Base-by-base conservation (phyloP, 768 basidiomycete genomes). In the Imleria badia region DNA sequence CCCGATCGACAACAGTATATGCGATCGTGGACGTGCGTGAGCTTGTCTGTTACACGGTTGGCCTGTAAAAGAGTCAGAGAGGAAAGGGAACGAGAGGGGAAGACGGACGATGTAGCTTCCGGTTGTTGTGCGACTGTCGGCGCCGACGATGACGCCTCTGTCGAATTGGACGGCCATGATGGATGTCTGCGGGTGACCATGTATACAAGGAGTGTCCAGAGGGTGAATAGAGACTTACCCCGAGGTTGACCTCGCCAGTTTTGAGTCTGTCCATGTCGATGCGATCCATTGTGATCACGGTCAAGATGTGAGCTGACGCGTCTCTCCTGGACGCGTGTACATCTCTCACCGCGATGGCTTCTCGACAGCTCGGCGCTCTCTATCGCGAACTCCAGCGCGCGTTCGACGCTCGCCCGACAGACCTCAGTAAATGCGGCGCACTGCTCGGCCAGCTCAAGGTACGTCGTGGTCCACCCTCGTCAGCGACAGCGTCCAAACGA, bases 1-100 rank as follows among this genome's bases (percentile, higher is more conserved):
- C 97, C 97, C 40, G 94, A 97, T 55, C 97, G 89, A 82, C 97
- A 99, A 72, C 97, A 99, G 74, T 98, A 99, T 72, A 98, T 91
- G 62, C 94, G 92, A 75, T 99, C 97, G 72, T 98, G 94, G 62
- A 99, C 81, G 69, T 91, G 84, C 3, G 95, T 97, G 56, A 98
- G 82, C 76, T 99, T 99, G 81, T 99, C 96, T 40, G 96, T 99
- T 19, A 98, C 96, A 73, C 96, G 88, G 72, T 98, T 98, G 23
- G 94, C 93, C 94, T 96, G 57, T 35, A 47, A 38, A 36, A 31
- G 39, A 43, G 26, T 48, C 15, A 50, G 38, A 38, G 46, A 26
- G 12, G 22, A 40, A 13, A 6, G 31, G 14, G 8, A n/a, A 43
- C 0, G 42, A 38, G 35, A 26, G 2, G 10, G 30, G 7, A n/a